Evolutionary conservation across 1,139 yeast species (phyloP), one percentile per base, ranked within the genome.

Genomic region (Zhuliangozyma blackwelliae): DNA sequence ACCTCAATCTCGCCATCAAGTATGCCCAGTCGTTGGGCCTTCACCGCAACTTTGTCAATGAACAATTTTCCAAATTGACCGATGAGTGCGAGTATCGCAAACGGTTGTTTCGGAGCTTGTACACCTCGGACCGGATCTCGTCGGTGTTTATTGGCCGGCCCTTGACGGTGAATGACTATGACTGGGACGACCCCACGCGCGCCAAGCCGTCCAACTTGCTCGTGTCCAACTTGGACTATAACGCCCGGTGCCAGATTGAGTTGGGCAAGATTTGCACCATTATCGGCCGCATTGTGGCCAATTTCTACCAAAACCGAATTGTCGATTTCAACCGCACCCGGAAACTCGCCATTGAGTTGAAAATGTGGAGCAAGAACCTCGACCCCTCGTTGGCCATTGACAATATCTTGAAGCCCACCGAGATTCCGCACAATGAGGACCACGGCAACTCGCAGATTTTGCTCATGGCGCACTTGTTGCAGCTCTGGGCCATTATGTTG

Each of bases 121-220:
- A 61, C 42, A 61, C 62, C 10, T 59, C 65, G 40, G 77, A 72
- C 43, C 45, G 73, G 26, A 50, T 67, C 9, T 55, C 65, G 11
- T 62, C 73, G 11, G 50, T 64, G 5, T 54, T 60, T 25, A 45
- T 71, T 32, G 77, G 77, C 3, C 48, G 76, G 29, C 69, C 75
- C 4, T 43, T 69, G 34, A 51, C 63, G 2, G 65, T 71, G 9
- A 52, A 54, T 34, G 68, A 66, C 36, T 51, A 57, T 31, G 74
- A 68, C 32, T 66, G 73, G 71, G 75, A 69, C 43, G 74, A 68
- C 39, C 44, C 47, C 16, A 40, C 41, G 16, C 34, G 45, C 20
- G 38, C 28, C 19, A 34, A 33, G 22, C 27, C 31, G 12, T 38
- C 42, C 5, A 35, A 34, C 7, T n/a, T 21, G 6, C 20, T 34